Evolutionary conservation across 2,329 filamentous ascomycete genomes (phyloP).

Genomic region (Rhynchosporium secalis): DNA sequence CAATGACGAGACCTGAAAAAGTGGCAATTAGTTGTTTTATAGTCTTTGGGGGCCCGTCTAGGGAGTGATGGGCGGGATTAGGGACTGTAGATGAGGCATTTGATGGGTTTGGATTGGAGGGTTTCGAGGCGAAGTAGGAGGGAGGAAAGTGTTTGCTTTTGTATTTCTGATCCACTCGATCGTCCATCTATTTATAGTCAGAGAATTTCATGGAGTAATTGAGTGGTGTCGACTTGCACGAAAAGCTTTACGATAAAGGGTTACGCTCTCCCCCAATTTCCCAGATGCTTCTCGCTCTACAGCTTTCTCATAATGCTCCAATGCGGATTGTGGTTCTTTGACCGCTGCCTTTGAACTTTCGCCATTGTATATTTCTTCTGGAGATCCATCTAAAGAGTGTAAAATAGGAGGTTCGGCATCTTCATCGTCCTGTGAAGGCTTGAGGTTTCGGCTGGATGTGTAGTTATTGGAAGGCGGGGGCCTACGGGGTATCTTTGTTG

Average conservation of each 20-base stretch:
- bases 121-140: slow-evolving; percentile 51
- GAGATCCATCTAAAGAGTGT: slow-evolving; percentile 21
- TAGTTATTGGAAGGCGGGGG: slow-evolving; percentile 26
- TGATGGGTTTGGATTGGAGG: slow-evolving; percentile 41
- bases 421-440: slow-evolving; percentile 26
- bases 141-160: slow-evolving; percentile 87
- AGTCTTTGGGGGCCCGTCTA: slow-evolving; percentile 55
- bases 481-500: slow-evolving; percentile 27
- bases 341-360: slow-evolving; percentile 22
- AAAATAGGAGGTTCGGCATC: slow-evolving; percentile 22
- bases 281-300: slow-evolving; percentile 86
- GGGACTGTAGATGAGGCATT: slow-evolving; percentile 54
- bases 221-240: slow-evolving; percentile 53
- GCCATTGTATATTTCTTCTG: slow-evolving; percentile 2
- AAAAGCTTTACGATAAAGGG: slow-evolving; percentile 87
- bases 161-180: slow-evolving; percentile 80
- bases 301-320: slow-evolving; percentile 91
- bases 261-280: slow-evolving; percentile 83
- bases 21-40: slow-evolving; percentile 70
- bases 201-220: background rate
- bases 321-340: slow-evolving; percentile 67
- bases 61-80: slow-evolving; percentile 56
- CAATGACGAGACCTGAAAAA: slow-evolving; percentile 71
- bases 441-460: slow-evolving; percentile 19
- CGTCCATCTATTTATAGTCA: slow-evolving; percentile 65